Conservation (phyloP, 2,329 filamentous ascomycete species). For the Diaporthe australafricana region DNA sequence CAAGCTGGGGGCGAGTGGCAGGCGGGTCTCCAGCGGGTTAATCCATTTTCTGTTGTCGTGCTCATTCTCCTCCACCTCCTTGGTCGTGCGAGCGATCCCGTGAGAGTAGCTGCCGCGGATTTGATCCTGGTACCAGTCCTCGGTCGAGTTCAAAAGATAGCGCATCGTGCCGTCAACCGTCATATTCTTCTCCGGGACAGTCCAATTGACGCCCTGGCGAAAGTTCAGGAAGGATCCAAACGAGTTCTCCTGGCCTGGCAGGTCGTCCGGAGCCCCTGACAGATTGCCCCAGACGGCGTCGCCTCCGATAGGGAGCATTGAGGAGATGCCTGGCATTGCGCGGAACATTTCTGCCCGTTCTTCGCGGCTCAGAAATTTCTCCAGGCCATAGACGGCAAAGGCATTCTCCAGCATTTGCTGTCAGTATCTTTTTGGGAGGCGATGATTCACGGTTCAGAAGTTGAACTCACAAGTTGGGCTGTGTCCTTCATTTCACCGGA, state of each 20-base stretch:
- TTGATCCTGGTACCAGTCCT: conserved; percentile 86
- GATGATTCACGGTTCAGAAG: no score
- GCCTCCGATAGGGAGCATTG: conserved; percentile 95
- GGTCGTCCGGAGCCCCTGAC: conserved; percentile 89
- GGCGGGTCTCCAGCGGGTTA: conserved; percentile 85
- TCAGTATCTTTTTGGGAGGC: conserved; percentile 10
- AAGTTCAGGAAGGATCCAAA: conserved; percentile 91
- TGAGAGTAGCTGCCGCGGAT: conserved; percentile 84
- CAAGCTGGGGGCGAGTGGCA: conserved; percentile 87
- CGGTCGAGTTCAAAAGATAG: conserved; percentile 82
- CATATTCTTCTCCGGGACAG: conserved; percentile 77
- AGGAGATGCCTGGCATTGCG: conserved; percentile 95
- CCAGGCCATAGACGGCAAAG: conserved; percentile 95
- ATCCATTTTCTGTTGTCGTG: conserved; percentile 87
- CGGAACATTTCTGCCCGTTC: conserved; percentile 95
- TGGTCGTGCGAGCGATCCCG: conserved; percentile 82
- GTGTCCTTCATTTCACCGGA: conserved; percentile 99
- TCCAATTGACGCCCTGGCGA: conserved; percentile 71
- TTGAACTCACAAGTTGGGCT: conserved; percentile 73
- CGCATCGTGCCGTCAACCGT: conserved; percentile 82
- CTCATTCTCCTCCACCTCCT: conserved; percentile 86
- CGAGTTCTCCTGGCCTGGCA: conserved; percentile 75
- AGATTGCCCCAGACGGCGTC: conserved; percentile 94
- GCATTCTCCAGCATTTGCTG: conserved; percentile 66
- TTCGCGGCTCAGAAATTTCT: conserved; percentile 91